Base-by-base conservation (phyloP, 1,284 basidiomycete genomes). In the Chondrostereum purpureum region DNA sequence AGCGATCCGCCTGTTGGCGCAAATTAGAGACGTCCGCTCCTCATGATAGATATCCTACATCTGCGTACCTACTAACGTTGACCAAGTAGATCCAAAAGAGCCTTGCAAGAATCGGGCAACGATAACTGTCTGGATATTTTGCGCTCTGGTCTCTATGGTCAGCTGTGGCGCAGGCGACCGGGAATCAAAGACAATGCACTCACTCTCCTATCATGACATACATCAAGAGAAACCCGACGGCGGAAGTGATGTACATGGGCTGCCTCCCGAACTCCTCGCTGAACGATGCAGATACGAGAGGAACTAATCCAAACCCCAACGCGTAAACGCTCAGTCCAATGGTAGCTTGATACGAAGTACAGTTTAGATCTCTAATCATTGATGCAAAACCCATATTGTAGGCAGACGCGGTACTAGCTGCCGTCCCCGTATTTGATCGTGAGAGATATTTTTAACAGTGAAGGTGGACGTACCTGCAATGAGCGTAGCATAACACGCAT, bases 211-310 rank as follows among this genome's bases (percentile, higher is more conserved):
- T 65, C 63, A 77, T 73, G 37, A 85, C 53, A 56, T 78, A 78
- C 67, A 80, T 77, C n/a, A 78, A 50, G 45, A 73, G 63, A 57
- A 83, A 83, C 3, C 75, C 69, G 44, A 79, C 55, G 6, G 64
- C 69, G 11, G 76, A 80, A 36, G 64, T 69, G 31, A 87, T 59
- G 55, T 88, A 90, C 12, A 88, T 63, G 21, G 82, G 82, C 43
- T 75, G 76, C 24, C 88, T 63, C 0, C 88, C 88, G 51, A 88
- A 79, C 55, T 90, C 88, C 58, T 90, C 88, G 48, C 81, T 83
- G 50, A 89, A 75, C 1, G 87, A 83, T 0, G 85, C 80, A 0
- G 83, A 72, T 2, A 88, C 67, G 8, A 91, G 71, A 0, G 88
- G 88, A 2, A 81, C 71, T 14, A 87, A 50, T 1, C 71, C 82